Evolutionary conservation across 345 rosid species (phyloP).

Genomic region (Kandelia obovata): DNA sequence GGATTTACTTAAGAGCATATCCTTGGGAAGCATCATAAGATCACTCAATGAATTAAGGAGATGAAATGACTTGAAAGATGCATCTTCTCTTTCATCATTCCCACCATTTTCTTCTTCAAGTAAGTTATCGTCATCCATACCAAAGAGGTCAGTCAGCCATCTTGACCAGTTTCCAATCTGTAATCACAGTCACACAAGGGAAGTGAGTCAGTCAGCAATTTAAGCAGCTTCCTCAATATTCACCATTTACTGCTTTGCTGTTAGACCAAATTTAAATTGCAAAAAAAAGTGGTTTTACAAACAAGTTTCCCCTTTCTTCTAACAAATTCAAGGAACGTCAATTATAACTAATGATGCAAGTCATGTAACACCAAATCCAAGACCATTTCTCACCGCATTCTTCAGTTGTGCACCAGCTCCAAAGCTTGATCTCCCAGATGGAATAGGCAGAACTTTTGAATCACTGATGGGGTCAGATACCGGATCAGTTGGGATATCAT

Average conservation of each 20-base stretch:
- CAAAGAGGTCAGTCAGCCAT: slow-evolving; percentile 85
- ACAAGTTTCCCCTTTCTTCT: background rate
- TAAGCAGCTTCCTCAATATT: background rate
- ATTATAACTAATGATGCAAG: background rate
- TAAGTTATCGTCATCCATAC: slow-evolving; percentile 59
- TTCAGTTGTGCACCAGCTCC: slow-evolving; percentile 92
- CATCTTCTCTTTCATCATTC: slow-evolving; percentile 35
- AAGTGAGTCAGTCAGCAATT: background rate
- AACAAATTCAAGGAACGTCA: no score
- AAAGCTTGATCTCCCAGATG: slow-evolving; percentile 70
- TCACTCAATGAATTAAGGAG: slow-evolving; percentile 89
- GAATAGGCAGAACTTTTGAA: slow-evolving; percentile 78
- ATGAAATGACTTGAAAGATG: slow-evolving; percentile 66
- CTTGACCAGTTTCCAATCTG: slow-evolving; percentile 98
- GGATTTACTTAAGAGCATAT: slow-evolving; percentile 65
- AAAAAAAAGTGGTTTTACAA: background rate
- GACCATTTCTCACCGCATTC: slow-evolving; percentile 53
- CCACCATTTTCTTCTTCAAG: slow-evolving; percentile 39
- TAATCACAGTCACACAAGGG: slow-evolving; percentile 17
- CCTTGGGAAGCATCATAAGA: slow-evolving; percentile 99
- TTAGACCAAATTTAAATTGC: background rate
- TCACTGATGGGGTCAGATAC: slow-evolving; percentile 86
- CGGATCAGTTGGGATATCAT: slow-evolving; percentile 88
- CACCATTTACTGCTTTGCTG: background rate
- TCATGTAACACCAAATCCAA: background rate